Evolutionary conservation across 2,329 filamentous ascomycete genomes (phyloP).

Genomic region (Epichloe festucae): DNA sequence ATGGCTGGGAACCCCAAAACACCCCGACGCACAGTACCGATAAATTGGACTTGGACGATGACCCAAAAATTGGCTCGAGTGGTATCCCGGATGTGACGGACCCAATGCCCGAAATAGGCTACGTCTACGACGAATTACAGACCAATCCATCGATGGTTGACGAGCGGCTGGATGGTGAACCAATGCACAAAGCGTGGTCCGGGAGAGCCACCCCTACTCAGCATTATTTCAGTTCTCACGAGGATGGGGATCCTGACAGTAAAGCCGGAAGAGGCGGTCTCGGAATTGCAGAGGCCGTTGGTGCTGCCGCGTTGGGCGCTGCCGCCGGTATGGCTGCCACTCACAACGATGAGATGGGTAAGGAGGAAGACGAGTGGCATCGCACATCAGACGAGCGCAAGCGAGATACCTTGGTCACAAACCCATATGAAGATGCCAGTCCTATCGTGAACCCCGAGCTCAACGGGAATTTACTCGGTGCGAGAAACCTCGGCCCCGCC

Average conservation of each 20-base stretch:
- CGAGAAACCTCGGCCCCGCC: constrained; percentile 26
- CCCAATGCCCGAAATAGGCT: constrained; percentile 67
- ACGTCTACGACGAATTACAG: constrained; percentile 53
- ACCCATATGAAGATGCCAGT: constrained; percentile 53
- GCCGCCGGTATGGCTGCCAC: constrained; percentile 31
- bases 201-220: constrained; percentile 40
- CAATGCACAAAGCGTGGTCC: constrained; percentile 34
- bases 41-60: constrained; percentile 38
- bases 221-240: constrained; percentile 15
- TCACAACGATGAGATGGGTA: constrained; percentile 40
- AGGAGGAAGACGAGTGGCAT: constrained; percentile 52
- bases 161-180: constrained; percentile 49
- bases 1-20: constrained; percentile 39
- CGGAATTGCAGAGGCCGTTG: constrained; percentile 37
- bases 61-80: constrained; percentile 50
- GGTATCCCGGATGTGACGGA: constrained; percentile 56
- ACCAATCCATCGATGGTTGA: constrained; percentile 80
- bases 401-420: constrained; percentile 52
- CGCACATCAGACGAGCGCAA: constrained; percentile 50
- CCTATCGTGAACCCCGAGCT: constrained; percentile 44
- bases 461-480: constrained; percentile 34
- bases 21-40: constrained; percentile 48
- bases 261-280: constrained; percentile 18
- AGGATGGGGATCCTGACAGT: constrained; percentile 17
- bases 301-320: constrained; percentile 39